Evolutionary conservation across 1,139 yeast species (phyloP).

Genomic region (Yamadazyma dendronema): DNA sequence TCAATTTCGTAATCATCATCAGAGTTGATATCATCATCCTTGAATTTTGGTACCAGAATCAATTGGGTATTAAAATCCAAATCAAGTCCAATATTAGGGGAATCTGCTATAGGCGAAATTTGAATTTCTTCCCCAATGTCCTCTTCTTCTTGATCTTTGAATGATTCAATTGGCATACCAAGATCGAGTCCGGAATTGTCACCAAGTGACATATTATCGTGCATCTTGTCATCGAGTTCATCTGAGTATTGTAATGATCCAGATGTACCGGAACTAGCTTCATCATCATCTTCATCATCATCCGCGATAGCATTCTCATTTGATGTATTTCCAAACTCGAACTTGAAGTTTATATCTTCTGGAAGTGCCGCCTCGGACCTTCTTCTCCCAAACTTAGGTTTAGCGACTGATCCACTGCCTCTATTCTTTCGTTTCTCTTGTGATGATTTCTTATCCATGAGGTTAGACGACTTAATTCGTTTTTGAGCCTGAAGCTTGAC

Average conservation of each 20-base stretch:
- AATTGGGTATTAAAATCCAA: constrained; percentile 40
- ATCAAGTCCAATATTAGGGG: constrained; percentile 23
- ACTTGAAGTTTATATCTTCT: constrained; percentile 54
- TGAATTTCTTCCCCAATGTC: constrained; percentile 69
- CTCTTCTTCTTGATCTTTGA: constrained; percentile 39
- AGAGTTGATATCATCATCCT: constrained; percentile 54
- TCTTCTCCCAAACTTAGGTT: constrained; percentile 36
- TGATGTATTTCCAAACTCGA: constrained; percentile 47
- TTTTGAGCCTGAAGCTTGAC: constrained; percentile 67
- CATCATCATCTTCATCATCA: constrained; percentile 19
- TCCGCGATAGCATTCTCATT: constrained; percentile 18
- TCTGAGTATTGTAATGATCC: constrained; percentile 59
- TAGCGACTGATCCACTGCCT: constrained; percentile 19
- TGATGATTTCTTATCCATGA: constrained; percentile 13
- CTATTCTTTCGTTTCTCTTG: constrained; percentile 7
- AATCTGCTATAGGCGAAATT: constrained; percentile 13
- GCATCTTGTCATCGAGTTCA: constrained; percentile 19
- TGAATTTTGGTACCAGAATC: constrained; percentile 49
- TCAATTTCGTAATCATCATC: constrained; percentile 73
- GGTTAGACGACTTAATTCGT: constrained; percentile 53
- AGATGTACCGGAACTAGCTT: constrained; percentile 41
- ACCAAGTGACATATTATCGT: not conserved
- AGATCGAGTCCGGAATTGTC: not conserved
- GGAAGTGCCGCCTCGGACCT: constrained; percentile 43
- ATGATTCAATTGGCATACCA: not conserved